These are phyloP conservation scores for Russula sp. DNA, from an alignment of 768 basidiomycete genomes.

Conservation along the genomic window DNA sequence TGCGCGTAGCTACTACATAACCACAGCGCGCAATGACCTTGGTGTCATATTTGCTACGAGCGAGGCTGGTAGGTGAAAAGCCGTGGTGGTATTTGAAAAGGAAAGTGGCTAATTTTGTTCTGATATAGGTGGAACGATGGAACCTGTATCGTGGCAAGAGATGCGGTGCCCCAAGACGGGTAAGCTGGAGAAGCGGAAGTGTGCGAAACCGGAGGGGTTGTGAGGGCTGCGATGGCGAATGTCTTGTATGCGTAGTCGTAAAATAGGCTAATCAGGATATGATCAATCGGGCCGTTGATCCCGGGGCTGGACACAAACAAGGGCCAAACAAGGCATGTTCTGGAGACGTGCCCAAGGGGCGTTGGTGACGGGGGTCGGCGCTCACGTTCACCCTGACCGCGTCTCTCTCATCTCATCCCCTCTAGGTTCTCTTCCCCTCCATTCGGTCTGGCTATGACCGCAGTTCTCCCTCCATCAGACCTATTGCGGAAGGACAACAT, in stretches of 20 bases:
- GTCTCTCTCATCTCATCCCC: conserved; percentile 15
- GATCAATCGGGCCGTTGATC: background rate
- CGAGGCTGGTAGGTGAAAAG: conserved; percentile 58
- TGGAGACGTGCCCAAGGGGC: conserved; percentile 20
- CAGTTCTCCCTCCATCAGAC: conserved; percentile 55
- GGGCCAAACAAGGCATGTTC: conserved; percentile 19
- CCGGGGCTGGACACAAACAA: background rate
- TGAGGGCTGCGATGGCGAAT: background rate
- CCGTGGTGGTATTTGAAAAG: background rate
- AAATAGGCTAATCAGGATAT: too few relatives aligned
- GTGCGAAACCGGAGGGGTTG: conserved; percentile 72
- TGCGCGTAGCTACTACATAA: conserved; percentile 93
- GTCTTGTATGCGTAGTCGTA: too few relatives aligned
- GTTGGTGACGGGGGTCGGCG: conserved; percentile 17
- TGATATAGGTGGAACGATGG: conserved; percentile 63
- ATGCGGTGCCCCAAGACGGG: conserved; percentile 86
- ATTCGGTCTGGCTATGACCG: conserved; percentile 41
- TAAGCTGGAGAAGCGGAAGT: conserved; percentile 72
- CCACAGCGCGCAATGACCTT: conserved; percentile 83
- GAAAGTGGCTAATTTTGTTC: background rate
- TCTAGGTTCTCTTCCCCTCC: conserved; percentile 8
- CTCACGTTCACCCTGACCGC: conserved; percentile 19
- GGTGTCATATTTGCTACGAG: conserved; percentile 89
- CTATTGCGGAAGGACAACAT: conserved; percentile 49
- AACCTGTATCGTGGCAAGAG: conserved; percentile 84